phyloP scores from a whole-genome alignment of 805 yeast species.

The Diddensiella santjacobensis region DNA sequence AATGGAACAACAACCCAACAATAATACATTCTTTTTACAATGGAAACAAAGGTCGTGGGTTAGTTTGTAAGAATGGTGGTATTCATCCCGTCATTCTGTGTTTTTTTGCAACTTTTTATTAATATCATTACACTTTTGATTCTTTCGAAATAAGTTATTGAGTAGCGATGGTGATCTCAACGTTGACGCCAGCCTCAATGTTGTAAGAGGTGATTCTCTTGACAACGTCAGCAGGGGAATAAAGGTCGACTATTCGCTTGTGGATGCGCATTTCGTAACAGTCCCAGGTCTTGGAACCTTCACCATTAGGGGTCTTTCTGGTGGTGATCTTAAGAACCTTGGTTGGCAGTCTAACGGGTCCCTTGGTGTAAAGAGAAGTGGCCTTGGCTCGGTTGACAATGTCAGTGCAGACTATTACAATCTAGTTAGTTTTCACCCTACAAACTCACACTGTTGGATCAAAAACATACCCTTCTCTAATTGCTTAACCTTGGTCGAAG shows the following conservation, averaged over 20 bases:
- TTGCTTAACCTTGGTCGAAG: slow-evolving; percentile 98
- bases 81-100: no score
- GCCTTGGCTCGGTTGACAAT: slow-evolving; percentile 83
- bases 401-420: slow-evolving; percentile 67
- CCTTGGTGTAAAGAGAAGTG: slow-evolving; percentile 85
- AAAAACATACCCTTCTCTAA: slow-evolving; percentile 61
- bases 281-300: slow-evolving; percentile 99
- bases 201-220: slow-evolving; percentile 96
- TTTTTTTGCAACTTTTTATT: no score
- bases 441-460: not conserved
- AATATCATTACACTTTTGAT: slow-evolving; percentile 7
- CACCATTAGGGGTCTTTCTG: slow-evolving; percentile 99
- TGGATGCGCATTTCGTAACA: slow-evolving; percentile 99
- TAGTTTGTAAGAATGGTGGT: not conserved
- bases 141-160: slow-evolving; percentile 22
- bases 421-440: not conserved
- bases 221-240: slow-evolving; percentile 90
- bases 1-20: no score
- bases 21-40: no score
- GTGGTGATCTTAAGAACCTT: slow-evolving; percentile 96
- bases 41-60: not conserved
- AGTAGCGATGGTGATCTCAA: slow-evolving; percentile 44
- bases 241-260: slow-evolving; percentile 98
- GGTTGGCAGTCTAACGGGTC: slow-evolving; percentile 99
- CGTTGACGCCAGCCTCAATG: slow-evolving; percentile 99